These are phyloP conservation scores for Colletotrichum viniferum DNA, from an alignment of 2,329 filamentous ascomycete species.

Conservation along the genomic window DNA sequence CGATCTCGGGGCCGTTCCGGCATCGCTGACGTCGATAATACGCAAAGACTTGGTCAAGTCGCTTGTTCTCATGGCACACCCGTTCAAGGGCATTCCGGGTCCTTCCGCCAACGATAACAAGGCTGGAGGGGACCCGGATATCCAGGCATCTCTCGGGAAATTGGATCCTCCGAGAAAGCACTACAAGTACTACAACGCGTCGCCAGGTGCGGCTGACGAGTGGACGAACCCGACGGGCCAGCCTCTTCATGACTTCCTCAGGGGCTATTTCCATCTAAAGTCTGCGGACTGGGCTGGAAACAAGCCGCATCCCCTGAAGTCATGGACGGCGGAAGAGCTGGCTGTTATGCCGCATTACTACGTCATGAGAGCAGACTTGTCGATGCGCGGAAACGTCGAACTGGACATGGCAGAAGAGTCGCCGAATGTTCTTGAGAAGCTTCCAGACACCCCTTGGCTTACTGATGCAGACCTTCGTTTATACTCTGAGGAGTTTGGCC, in stretches of 20 bases:
- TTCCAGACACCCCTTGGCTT: constrained; percentile 50
- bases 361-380: constrained; percentile 62
- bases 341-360: constrained; percentile 70
- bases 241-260: constrained; percentile 59
- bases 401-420: constrained; percentile 32
- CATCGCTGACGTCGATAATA: constrained; percentile 63
- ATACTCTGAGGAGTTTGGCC: constrained; percentile 64
- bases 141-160: constrained; percentile 60
- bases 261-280: constrained; percentile 73
- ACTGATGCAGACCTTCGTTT: constrained; percentile 60
- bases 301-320: constrained; percentile 54
- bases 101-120: background rate
- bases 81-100: constrained; percentile 55
- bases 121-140: constrained; percentile 35
- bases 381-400: constrained; percentile 64
- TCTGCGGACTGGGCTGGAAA: constrained; percentile 64
- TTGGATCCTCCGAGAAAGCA: constrained; percentile 66
- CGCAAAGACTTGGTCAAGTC: constrained; percentile 68
- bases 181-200: constrained; percentile 72
- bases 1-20: constrained; percentile 68
- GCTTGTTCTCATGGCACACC: constrained; percentile 68
- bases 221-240: background rate
- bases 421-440: background rate
- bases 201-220: constrained; percentile 52
- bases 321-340: constrained; percentile 62